Evolutionary conservation across 805 yeast genomes (phyloP).

Genomic region (Yamadazyma endophytica): DNA sequence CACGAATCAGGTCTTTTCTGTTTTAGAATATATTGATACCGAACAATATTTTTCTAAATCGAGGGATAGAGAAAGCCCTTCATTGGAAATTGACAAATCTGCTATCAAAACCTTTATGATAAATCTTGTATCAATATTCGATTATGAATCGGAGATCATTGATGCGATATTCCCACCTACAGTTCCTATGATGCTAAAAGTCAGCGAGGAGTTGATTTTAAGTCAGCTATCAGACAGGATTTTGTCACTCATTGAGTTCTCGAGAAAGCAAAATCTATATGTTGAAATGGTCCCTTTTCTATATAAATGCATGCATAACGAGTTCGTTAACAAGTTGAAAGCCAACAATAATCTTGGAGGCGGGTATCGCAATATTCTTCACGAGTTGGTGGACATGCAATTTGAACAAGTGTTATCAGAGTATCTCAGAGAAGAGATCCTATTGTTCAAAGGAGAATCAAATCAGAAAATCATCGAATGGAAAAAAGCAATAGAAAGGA

Average conservation of each 20-base stretch:
- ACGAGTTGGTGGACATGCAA: slow-evolving; percentile 38
- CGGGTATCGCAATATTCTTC: slow-evolving; percentile 24
- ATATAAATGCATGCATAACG: slow-evolving; percentile 23
- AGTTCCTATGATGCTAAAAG: slow-evolving; percentile 44
- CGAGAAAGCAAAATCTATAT: slow-evolving; percentile 26
- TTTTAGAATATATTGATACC: slow-evolving; percentile 24
- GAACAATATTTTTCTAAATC: slow-evolving; percentile 16
- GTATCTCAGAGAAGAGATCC: slow-evolving; percentile 34
- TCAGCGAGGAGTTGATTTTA: slow-evolving; percentile 43
- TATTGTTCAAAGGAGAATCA: slow-evolving; percentile 22
- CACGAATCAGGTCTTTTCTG: slow-evolving; percentile 13
- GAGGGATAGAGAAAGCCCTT: slow-evolving; percentile 3
- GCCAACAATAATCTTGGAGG: slow-evolving; percentile 36
- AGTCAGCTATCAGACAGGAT: slow-evolving; percentile 35
- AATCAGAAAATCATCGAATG: slow-evolving; percentile 24
- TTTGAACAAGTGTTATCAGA: slow-evolving; percentile 39
- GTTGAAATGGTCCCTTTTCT: slow-evolving; percentile 37
- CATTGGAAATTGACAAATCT: slow-evolving; percentile 8
- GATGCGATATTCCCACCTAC: slow-evolving; percentile 42
- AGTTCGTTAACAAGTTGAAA: slow-evolving; percentile 21
- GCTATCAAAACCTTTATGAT: slow-evolving; percentile 20
- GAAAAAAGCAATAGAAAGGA: slow-evolving; percentile 31
- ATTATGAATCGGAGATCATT: slow-evolving; percentile 33
- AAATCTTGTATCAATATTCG: slow-evolving; percentile 31
- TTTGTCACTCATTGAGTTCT: slow-evolving; percentile 20